phyloP scores from a whole-genome alignment of 1,139 yeast genomes.

The Martiniozyma asiatica region DNA sequence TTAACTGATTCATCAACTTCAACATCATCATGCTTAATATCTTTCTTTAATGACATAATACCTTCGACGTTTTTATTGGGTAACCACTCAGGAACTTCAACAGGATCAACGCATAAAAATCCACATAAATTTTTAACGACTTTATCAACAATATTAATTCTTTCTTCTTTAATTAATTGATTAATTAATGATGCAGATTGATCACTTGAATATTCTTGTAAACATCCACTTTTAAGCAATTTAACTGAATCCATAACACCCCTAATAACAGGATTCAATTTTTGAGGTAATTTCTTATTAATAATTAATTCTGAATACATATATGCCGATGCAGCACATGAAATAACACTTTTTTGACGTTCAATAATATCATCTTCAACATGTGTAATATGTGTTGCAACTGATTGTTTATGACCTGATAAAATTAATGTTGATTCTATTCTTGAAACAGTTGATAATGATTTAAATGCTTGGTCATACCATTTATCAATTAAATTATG shows the following conservation, averaged over 20 bases:
- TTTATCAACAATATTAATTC: conserved; percentile 71
- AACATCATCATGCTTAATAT: conserved; percentile 35
- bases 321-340: conserved; percentile 68
- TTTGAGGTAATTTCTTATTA: conserved; percentile 55
- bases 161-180: conserved; percentile 43
- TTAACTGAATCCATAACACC: conserved; percentile 90
- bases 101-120: conserved; percentile 86
- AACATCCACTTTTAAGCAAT: conserved; percentile 50
- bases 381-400: conserved; percentile 55
- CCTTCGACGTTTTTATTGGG: conserved; percentile 49
- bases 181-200: conserved; percentile 56
- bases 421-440: conserved; percentile 62
- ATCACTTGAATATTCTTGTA: conserved; percentile 62
- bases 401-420: conserved; percentile 68
- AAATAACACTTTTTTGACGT: conserved; percentile 52
- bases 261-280: conserved; percentile 79
- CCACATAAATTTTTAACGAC: conserved; percentile 85
- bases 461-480: conserved; percentile 51
- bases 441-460: conserved; percentile 60
- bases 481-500: conserved; percentile 55
- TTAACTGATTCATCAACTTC: conserved; percentile 1
- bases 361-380: conserved; percentile 44
- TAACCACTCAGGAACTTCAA: conserved; percentile 88
- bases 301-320: conserved; percentile 28
- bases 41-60: conserved; percentile 69